These are phyloP conservation scores for Metarhizium brunneum DNA, from an alignment of 2,329 filamentous ascomycete species.

Conservation along the genomic window DNA sequence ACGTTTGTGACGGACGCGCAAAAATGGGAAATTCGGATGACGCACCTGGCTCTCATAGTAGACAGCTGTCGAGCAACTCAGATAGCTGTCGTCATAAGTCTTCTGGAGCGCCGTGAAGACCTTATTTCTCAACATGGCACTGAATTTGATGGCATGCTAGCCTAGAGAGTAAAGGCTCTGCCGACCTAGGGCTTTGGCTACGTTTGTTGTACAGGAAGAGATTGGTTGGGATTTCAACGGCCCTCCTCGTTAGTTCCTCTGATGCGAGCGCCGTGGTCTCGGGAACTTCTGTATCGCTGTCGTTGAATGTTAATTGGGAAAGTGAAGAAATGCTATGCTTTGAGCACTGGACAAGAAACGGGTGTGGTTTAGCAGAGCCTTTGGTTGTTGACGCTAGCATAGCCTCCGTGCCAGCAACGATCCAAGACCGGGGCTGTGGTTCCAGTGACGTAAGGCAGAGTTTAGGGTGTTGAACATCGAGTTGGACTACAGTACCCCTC, in stretches of 20 bases:
- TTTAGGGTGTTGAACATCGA: background rate
- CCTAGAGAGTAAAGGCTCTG: background rate
- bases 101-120: slow-evolving; percentile 74
- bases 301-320: background rate
- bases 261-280: background rate
- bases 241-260: background rate
- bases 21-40: background rate
- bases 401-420: background rate
- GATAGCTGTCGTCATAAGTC: slow-evolving; percentile 93
- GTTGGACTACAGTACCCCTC: too few species aligned
- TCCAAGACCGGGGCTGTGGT: background rate
- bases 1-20: background rate
- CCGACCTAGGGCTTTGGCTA: background rate
- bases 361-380: background rate
- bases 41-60: slow-evolving; percentile 87
- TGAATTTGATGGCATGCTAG: slow-evolving; percentile 1
- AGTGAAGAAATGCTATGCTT: background rate
- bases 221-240: background rate
- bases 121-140: slow-evolving; percentile 44
- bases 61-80: slow-evolving; percentile 89
- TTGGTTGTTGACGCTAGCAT: background rate
- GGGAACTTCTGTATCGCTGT: background rate
- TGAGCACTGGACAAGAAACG: too few species aligned
- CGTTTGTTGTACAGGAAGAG: background rate
- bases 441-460: slow-evolving; percentile 3